Evolutionary conservation across 2,329 filamentous ascomycete genomes (phyloP).

Genomic region (Albophoma yamanashiensis): DNA sequence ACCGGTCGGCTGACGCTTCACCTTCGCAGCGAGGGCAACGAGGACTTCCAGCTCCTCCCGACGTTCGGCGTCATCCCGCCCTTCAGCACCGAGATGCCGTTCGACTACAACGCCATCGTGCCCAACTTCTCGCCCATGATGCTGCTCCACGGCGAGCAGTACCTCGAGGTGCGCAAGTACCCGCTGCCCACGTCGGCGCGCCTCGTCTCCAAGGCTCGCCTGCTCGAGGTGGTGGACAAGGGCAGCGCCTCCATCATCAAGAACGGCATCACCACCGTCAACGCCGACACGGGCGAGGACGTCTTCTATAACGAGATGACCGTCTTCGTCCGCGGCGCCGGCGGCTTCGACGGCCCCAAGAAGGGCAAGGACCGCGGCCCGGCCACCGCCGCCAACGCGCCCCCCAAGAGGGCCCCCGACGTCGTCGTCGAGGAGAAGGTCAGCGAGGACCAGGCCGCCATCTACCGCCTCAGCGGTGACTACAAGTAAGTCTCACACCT

Average conservation of each 20-base stretch:
- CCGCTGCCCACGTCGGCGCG: constrained; percentile 79
- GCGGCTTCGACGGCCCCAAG: constrained; percentile 77
- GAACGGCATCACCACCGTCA: constrained; percentile 68
- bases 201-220: constrained; percentile 63
- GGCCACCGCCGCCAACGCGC: constrained; percentile 67
- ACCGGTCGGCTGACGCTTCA: background rate
- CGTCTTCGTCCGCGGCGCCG: constrained; percentile 84
- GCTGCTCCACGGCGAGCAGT: constrained; percentile 97
- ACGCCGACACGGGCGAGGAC: constrained; percentile 76
- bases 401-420: constrained; percentile 69
- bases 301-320: constrained; percentile 95
- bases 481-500: constrained; percentile 51
- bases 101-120: constrained; percentile 69
- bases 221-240: constrained; percentile 95
- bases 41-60: constrained; percentile 87
- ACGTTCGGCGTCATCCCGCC: constrained; percentile 96
- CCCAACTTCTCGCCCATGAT: constrained; percentile 98
- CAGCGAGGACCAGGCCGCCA: constrained; percentile 78
- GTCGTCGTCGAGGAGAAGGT: constrained; percentile 77
- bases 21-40: constrained; percentile 55
- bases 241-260: constrained; percentile 79
- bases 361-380: constrained; percentile 71
- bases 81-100: constrained; percentile 75
- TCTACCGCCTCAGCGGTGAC: constrained; percentile 91
- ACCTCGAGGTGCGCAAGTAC: constrained; percentile 85